These are phyloP conservation scores for Yamadazyma triangularis DNA, from an alignment of 1,139 yeast species.

Conservation along the genomic window DNA sequence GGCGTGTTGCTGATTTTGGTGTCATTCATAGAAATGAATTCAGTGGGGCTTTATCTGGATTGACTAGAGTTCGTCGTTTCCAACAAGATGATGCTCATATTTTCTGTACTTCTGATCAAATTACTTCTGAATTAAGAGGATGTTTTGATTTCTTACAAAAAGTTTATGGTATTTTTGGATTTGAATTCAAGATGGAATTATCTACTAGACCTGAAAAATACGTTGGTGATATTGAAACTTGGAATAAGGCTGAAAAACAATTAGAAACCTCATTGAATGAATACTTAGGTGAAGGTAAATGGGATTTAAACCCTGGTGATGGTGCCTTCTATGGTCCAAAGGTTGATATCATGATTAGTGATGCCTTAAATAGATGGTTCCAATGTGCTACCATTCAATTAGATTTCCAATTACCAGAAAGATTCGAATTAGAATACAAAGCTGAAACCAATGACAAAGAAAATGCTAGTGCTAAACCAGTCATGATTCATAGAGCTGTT, in stretches of 20 bases:
- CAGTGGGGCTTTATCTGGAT: slow-evolving; percentile 78
- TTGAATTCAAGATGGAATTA: slow-evolving; percentile 82
- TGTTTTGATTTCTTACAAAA: slow-evolving; percentile 75
- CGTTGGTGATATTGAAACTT: slow-evolving; percentile 80
- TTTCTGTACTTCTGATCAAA: slow-evolving; percentile 88
- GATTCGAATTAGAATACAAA: slow-evolving; percentile 86
- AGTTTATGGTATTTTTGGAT: slow-evolving; percentile 81
- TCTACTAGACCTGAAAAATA: slow-evolving; percentile 93
- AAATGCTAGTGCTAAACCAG: slow-evolving; percentile 58
- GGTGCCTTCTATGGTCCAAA: slow-evolving; percentile 99
- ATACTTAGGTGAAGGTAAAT: slow-evolving; percentile 66
- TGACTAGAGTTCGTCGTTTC: slow-evolving; percentile 95
- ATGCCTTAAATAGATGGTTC: slow-evolving; percentile 89
- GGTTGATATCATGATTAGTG: slow-evolving; percentile 90
- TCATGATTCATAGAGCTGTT: slow-evolving; percentile 98
- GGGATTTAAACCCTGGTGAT: slow-evolving; percentile 94
- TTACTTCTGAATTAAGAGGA: slow-evolving; percentile 73
- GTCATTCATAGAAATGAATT: slow-evolving; percentile 94
- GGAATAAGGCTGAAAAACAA: slow-evolving; percentile 83
- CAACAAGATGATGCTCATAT: slow-evolving; percentile 99
- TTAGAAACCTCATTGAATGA: slow-evolving; percentile 69
- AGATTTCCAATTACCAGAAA: slow-evolving; percentile 92
- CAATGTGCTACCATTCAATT: slow-evolving; percentile 98
- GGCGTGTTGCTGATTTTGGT: slow-evolving; percentile 96
- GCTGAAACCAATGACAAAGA: slow-evolving; percentile 58